Conservation (phyloP, 2,329 filamentous ascomycete genomes). For the Paecilomyces variotii region DNA sequence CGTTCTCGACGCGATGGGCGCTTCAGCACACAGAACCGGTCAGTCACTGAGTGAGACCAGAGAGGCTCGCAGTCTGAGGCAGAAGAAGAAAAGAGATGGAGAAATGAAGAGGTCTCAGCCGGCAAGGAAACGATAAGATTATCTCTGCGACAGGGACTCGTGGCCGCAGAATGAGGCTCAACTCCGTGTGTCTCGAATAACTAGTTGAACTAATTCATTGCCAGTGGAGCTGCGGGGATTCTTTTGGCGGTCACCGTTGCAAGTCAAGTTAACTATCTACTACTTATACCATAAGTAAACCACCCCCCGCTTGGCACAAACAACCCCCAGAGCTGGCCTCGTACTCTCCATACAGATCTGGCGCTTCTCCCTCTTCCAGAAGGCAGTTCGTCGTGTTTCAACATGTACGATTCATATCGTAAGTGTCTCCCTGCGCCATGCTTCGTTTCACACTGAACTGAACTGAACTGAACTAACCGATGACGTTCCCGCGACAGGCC, state of each 20-base stretch:
- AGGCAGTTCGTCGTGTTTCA: constrained; percentile 2
- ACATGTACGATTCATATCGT: constrained; percentile 41
- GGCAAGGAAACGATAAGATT: background rate
- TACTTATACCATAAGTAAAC: too few species aligned
- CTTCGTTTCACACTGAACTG: background rate
- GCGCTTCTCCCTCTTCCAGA: background rate
- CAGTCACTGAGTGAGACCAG: background rate
- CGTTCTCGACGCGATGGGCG: background rate
- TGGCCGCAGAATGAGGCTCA: background rate
- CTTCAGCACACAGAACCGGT: background rate
- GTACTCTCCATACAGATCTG: background rate
- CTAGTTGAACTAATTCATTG: background rate
- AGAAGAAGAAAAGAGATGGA: background rate
- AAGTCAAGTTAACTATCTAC: background rate
- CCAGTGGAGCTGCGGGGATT: background rate
- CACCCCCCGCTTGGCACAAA: background rate
- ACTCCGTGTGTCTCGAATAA: background rate
- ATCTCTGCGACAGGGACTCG: background rate
- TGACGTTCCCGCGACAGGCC: constrained; percentile 42
- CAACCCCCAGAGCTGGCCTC: too few species aligned
- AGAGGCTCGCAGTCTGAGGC: background rate
- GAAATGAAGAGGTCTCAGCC: background rate
- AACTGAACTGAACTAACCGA: background rate
- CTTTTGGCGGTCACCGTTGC: background rate
- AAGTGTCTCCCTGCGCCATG: constrained; percentile 11